Percentiles rank a stretch among this genome's conserved stretches.
phyloP scores from a whole-genome alignment of 768 basidiomycete species.

The Pleurotus djamor region DNA sequence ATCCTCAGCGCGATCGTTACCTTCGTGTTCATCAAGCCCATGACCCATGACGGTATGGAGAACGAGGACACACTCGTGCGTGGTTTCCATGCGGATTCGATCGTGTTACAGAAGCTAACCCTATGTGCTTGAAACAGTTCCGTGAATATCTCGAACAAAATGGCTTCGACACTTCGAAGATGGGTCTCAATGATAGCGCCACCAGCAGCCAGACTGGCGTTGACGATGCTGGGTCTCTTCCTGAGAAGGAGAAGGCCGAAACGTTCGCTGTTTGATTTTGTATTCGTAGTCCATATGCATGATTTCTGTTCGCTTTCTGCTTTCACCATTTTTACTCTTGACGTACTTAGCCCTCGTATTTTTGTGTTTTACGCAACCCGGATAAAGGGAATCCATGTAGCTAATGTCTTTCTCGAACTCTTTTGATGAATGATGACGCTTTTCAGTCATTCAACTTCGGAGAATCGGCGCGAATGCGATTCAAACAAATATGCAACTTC shows the following conservation, averaged over 20 bases:
- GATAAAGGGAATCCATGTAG: not conserved
- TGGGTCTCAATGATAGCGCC: conserved; percentile 48
- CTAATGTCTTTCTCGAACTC: not conserved
- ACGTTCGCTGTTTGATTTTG: not conserved
- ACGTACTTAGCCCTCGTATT: not conserved
- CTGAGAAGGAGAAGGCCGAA: not conserved
- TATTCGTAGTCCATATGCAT: not conserved
- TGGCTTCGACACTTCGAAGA: conserved; percentile 74
- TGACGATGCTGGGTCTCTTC: not conserved
- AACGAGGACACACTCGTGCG: conserved; percentile 68
- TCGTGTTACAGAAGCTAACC: too few species aligned
- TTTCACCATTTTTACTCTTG: not conserved
- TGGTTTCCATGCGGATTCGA: not conserved
- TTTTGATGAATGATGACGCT: too few species aligned
- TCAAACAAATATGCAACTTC: too few species aligned
- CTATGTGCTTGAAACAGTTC: conserved; percentile 45
- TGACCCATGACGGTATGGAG: conserved; percentile 76
- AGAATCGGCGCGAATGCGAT: too few species aligned
- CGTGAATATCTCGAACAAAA: conserved; percentile 76
- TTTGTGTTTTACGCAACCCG: not conserved
- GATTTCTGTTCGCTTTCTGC: not conserved
- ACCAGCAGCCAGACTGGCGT: not conserved
- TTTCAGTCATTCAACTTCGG: too few species aligned
- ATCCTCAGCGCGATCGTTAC: conserved; percentile 74
- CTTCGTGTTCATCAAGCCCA: conserved; percentile 70